These are phyloP conservation scores for Grifola frondosa DNA, from an alignment of 1,284 basidiomycete species.

Conservation along the genomic window DNA sequence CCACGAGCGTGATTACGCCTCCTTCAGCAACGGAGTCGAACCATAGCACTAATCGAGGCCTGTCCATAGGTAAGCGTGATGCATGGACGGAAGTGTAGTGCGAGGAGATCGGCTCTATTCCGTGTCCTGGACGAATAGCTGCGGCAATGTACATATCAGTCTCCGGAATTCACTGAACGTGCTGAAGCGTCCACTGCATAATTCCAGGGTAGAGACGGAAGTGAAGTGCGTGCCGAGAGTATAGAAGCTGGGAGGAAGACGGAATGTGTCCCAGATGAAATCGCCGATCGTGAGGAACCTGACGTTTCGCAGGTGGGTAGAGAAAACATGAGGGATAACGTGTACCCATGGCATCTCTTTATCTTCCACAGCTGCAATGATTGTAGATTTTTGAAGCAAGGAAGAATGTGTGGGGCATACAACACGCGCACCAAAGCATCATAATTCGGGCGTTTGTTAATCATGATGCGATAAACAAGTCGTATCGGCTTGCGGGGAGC, in stretches of 20 bases:
- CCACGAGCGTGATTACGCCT: constrained; percentile 6
- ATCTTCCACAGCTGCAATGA: constrained; percentile 15
- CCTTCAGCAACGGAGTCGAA: constrained; percentile 7
- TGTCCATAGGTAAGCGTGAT: background rate
- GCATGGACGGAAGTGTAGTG: background rate
- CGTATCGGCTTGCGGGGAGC: constrained; percentile 14
- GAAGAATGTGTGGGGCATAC: constrained; percentile 4
- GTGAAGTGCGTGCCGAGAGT: constrained; percentile 2
- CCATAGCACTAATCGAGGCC: constrained; percentile 13
- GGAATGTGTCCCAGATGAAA: constrained; percentile 7
- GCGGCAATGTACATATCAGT: constrained; percentile 7
- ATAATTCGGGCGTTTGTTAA: constrained; percentile 10
- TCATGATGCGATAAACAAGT: constrained; percentile 12
- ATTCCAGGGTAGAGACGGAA: constrained; percentile 10
- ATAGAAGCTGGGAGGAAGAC: constrained; percentile 4
- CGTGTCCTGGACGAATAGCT: constrained; percentile 9
- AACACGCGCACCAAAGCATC: constrained; percentile 10
- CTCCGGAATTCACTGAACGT: constrained; percentile 14
- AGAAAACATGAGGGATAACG: constrained; percentile 7
- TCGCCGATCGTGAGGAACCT: constrained; percentile 4
- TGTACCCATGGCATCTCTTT: constrained; percentile 15
- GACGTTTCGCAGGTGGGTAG: background rate
- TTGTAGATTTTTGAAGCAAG: constrained; percentile 8
- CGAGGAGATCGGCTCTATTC: constrained; percentile 5
- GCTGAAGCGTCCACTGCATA: constrained; percentile 8